Conservation (phyloP, 1,284 basidiomycete genomes). For the Ceratobasidium sp. region DNA sequence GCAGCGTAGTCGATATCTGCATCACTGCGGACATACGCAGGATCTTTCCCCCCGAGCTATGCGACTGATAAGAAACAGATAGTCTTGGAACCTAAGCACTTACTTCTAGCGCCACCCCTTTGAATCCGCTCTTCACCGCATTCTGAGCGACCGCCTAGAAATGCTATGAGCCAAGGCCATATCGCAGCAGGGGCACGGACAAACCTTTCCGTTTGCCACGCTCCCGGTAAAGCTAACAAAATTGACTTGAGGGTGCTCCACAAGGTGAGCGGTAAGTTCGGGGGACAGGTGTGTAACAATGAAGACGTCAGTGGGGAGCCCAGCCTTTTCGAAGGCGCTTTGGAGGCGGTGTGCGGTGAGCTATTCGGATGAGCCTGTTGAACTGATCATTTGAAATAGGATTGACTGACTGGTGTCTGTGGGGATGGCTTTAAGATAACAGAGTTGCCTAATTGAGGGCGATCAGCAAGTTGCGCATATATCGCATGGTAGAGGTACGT, state of each 20-base stretch:
- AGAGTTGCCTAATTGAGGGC: conserved; percentile 68
- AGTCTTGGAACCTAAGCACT: conserved; percentile 28
- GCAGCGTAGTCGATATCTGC: conserved; percentile 85
- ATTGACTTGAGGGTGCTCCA: conserved; percentile 72
- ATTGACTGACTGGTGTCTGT: conserved; percentile 71
- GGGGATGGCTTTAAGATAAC: conserved; percentile 94
- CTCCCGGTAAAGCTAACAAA: conserved; percentile 94
- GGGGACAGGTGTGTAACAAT: conserved; percentile 84
- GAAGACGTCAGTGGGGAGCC: conserved; percentile 77
- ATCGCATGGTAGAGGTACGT: not conserved
- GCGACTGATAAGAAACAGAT: not conserved
- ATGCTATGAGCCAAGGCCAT: conserved; percentile 52
- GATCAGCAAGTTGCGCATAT: conserved; percentile 32
- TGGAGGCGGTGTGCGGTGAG: conserved; percentile 84
- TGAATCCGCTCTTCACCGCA: conserved; percentile 72
- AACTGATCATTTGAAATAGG: not conserved
- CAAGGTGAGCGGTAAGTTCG: conserved; percentile 66
- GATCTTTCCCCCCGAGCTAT: conserved; percentile 95
- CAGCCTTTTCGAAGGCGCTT: conserved; percentile 70
- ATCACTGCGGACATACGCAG: conserved; percentile 89
- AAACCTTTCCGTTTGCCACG: conserved; percentile 56
- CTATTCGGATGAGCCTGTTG: conserved; percentile 1
- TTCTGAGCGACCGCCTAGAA: conserved; percentile 67
- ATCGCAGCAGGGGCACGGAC: conserved; percentile 47
- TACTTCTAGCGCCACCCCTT: conserved; percentile 79